These are phyloP conservation scores for Diaporthe eres DNA, from an alignment of 2,329 filamentous ascomycete species.

Conservation along the genomic window DNA sequence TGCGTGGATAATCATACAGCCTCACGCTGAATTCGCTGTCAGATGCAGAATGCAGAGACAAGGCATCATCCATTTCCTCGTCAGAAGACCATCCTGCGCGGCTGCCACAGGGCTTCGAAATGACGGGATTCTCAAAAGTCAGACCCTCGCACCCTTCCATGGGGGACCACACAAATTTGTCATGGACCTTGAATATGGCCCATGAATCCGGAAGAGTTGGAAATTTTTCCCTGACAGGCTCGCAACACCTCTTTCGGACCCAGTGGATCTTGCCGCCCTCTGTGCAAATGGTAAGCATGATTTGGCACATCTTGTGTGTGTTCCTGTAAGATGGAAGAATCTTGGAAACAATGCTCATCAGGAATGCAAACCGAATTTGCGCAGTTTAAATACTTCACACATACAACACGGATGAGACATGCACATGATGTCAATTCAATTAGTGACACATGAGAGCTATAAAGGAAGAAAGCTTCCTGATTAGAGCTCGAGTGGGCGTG, in stretches of 20 bases:
- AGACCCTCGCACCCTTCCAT: conserved; percentile 23
- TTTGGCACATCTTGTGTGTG: conserved; percentile 19
- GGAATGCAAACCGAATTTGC: neutral
- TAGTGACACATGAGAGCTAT: neutral
- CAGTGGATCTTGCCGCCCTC: conserved; percentile 27
- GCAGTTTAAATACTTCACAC: neutral
- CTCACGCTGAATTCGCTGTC: neutral
- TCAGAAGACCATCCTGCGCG: conserved; percentile 18
- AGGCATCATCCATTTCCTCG: neutral
- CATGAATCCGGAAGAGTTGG: neutral
- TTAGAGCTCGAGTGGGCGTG: neutral
- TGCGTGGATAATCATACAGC: neutral
- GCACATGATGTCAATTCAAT: neutral
- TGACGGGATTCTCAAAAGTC: conserved; percentile 12
- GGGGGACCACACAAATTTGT: conserved; percentile 16
- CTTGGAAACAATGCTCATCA: neutral
- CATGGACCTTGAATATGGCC: neutral
- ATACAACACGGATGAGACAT: neutral
- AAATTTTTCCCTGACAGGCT: neutral
- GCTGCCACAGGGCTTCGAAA: neutral
- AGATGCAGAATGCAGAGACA: neutral
- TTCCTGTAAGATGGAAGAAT: neutral
- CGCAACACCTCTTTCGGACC: conserved; percentile 8
- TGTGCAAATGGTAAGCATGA: conserved; percentile 17
- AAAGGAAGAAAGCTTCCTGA: neutral